Percentiles rank a stretch among this genome's conserved stretches.
phyloP scores from a whole-genome alignment of 768 basidiomycete genomes.

The Russula abietina region DNA sequence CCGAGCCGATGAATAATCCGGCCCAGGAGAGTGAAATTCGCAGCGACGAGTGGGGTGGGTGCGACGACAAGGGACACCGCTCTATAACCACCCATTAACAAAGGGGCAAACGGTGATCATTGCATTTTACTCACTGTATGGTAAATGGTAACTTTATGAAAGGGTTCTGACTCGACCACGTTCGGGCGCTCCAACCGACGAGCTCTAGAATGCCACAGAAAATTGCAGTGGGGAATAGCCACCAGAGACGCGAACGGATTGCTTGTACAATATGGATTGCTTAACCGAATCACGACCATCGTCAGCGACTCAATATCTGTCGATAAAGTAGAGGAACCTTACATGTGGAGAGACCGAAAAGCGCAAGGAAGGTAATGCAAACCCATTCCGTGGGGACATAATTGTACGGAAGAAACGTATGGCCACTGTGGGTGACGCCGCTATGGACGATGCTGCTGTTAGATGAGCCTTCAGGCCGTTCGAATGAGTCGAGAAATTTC shows the following conservation, averaged over 20 bases:
- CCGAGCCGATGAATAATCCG: conserved; percentile 18
- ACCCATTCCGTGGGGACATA: conserved; percentile 37
- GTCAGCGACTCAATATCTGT: background rate
- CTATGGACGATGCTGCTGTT: too few species aligned
- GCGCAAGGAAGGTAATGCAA: conserved; percentile 34
- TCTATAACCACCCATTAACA: conserved; percentile 3
- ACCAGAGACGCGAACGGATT: too few species aligned
- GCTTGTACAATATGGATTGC: conserved; percentile 14
- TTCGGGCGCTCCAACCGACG: conserved; percentile 17
- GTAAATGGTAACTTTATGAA: conserved; percentile 8
- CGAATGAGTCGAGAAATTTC: background rate
- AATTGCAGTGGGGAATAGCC: conserved; percentile 19
- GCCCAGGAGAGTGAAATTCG: conserved; percentile 22
- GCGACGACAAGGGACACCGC: conserved; percentile 13
- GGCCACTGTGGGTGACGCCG: too few species aligned
- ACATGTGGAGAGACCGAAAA: conserved; percentile 33
- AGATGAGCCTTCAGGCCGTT: background rate
- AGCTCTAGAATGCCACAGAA: conserved; percentile 15
- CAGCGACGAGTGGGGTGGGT: conserved; percentile 21
- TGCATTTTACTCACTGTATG: conserved; percentile 17
- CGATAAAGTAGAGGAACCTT: conserved; percentile 5
- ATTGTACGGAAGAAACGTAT: conserved; percentile 25
- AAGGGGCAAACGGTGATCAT: background rate
- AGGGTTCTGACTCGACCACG: conserved; percentile 20
- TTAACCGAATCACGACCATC: background rate